Conservation (phyloP, 2,329 filamentous ascomycete genomes). For the Emmonsiellopsis sp. region DNA sequence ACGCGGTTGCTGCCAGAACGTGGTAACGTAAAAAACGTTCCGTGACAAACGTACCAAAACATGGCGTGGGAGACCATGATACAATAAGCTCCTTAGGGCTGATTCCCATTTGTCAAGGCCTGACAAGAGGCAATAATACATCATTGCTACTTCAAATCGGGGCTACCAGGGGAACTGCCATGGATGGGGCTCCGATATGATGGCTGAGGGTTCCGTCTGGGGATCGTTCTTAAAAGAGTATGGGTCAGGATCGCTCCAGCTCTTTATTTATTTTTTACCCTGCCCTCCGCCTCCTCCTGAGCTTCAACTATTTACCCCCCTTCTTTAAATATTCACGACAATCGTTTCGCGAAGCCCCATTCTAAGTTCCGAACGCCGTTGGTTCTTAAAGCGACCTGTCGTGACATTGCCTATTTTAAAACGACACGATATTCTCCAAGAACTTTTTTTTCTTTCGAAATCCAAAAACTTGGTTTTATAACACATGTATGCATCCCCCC, state of each 20-base stretch:
- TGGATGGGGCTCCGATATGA: background rate
- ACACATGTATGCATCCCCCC: conserved; percentile 1
- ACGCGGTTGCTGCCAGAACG: background rate
- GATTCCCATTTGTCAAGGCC: conserved; percentile 1
- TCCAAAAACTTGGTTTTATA: background rate
- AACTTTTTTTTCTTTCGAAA: background rate
- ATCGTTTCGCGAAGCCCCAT: background rate
- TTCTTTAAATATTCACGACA: background rate
- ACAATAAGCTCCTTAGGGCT: conserved; percentile 5
- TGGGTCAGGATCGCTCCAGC: background rate
- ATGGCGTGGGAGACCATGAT: background rate
- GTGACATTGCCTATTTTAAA: background rate
- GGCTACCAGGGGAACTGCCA: background rate
- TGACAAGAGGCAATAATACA: background rate
- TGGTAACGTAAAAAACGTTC: background rate
- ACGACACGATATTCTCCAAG: background rate
- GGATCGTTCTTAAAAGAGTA: conserved; percentile 3
- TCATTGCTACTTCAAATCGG: background rate
- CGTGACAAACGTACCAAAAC: background rate
- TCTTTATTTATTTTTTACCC: background rate
- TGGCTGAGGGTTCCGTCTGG: background rate
- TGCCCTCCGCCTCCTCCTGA: background rate
- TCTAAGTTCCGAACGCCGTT: background rate
- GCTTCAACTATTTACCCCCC: background rate
- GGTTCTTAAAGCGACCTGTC: background rate